A percentile compares a stretch with the other conserved stretches of the same genome.
Evolutionary conservation across 352 stramenopile species (phyloP).

Genomic region (Elongisporangium prolatum): DNA sequence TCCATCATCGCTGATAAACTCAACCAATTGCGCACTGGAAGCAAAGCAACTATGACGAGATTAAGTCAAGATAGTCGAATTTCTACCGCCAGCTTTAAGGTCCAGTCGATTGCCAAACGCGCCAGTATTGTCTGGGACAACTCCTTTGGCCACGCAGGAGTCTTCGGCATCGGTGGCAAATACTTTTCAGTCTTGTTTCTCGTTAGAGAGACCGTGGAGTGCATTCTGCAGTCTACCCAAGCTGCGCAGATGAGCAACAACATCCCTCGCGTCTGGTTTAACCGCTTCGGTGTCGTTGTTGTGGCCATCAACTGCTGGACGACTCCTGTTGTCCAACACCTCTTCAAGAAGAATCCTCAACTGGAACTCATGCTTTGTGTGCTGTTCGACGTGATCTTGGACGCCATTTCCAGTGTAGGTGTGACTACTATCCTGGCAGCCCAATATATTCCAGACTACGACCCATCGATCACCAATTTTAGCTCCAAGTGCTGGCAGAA

Average conservation of each 20-base stretch:
- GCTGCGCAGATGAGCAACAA: constrained; percentile 10
- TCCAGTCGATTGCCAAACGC: background rate
- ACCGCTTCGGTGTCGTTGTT: constrained; percentile 14
- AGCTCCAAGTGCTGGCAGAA: constrained; percentile 16
- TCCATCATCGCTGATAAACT: background rate
- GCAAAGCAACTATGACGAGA: background rate
- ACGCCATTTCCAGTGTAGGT: constrained; percentile 7
- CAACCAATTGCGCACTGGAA: background rate
- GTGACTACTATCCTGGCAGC: constrained; percentile 13
- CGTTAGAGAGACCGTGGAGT: constrained; percentile 15
- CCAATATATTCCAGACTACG: constrained; percentile 9
- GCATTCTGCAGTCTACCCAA: constrained; percentile 18
- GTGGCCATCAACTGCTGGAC: constrained; percentile 21
- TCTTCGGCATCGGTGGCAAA: constrained; percentile 8
- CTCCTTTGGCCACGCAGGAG: background rate
- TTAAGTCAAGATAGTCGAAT: background rate
- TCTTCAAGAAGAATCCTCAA: constrained; percentile 10
- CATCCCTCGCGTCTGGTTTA: constrained; percentile 14
- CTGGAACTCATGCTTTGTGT: constrained; percentile 18
- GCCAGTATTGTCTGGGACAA: background rate
- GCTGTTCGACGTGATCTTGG: constrained; percentile 10
- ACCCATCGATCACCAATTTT: constrained; percentile 4
- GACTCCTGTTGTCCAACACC: constrained; percentile 12
- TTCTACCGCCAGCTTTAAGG: background rate
- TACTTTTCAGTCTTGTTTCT: constrained; percentile 19